phyloP scores from a whole-genome alignment of 2,329 filamentous ascomycete genomes.

The Kalmusia sp. region DNA sequence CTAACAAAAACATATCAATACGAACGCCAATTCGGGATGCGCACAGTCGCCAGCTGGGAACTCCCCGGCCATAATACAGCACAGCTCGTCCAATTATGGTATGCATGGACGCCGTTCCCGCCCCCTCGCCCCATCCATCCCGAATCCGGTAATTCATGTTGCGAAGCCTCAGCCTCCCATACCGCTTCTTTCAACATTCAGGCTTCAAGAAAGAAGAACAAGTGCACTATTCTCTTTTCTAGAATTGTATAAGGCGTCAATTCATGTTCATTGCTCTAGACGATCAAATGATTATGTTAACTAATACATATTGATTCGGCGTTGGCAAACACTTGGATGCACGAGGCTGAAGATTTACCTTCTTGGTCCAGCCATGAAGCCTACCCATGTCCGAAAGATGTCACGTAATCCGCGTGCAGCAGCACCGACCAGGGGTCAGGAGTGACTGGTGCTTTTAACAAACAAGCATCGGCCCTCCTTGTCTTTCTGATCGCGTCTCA shows the following conservation, averaged over 20 bases:
- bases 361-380: neutral
- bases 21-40: neutral
- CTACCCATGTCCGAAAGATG: neutral
- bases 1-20: neutral
- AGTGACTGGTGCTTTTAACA: neutral
- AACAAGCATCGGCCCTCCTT: neutral
- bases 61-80: neutral
- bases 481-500: neutral
- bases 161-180: constrained; percentile 2
- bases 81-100: neutral
- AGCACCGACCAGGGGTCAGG: neutral
- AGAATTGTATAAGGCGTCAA: too few relatives aligned
- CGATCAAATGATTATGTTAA: too few relatives aligned
- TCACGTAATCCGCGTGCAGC: neutral
- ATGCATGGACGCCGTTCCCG: neutral
- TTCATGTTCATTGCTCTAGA: too few relatives aligned
- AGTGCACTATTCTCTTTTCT: neutral
- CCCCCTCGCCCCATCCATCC: neutral
- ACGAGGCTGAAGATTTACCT: constrained; percentile 1
- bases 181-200: neutral
- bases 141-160: neutral
- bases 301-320: too few relatives aligned
- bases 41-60: neutral
- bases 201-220: too few relatives aligned
- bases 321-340: neutral